Conservation (phyloP, 2,329 filamentous ascomycete genomes). For the Fusarium continuum region DNA sequence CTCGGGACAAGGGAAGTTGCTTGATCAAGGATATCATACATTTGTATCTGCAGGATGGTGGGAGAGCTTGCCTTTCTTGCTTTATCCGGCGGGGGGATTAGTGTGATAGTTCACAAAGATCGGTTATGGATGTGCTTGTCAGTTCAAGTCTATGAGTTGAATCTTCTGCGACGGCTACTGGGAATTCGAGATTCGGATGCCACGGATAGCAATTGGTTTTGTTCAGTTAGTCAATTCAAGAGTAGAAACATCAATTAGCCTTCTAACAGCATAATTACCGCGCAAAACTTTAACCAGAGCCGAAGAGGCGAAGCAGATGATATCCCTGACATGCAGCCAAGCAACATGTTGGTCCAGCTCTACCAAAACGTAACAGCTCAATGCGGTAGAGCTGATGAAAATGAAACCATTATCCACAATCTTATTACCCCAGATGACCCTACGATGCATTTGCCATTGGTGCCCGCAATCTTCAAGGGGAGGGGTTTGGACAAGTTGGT, state of each 20-base stretch:
- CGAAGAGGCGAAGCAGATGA: slow-evolving; percentile 28
- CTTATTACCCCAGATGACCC: slow-evolving; percentile 27
- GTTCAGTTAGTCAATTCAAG: neutral
- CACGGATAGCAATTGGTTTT: neutral
- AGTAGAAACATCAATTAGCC: neutral
- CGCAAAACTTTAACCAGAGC: slow-evolving; percentile 5
- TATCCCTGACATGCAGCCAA: slow-evolving; percentile 29
- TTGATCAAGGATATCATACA: slow-evolving; percentile 7
- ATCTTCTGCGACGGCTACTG: neutral
- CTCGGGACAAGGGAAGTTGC: slow-evolving; percentile 37
- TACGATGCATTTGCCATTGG: slow-evolving; percentile 31
- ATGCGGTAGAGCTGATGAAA: slow-evolving; percentile 14
- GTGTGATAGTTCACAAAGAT: neutral
- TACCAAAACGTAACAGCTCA: neutral
- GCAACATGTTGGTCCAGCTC: slow-evolving; percentile 12
- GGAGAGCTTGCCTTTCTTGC: neutral
- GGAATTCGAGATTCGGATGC: neutral
- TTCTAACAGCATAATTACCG: neutral
- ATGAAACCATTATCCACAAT: slow-evolving; percentile 34
- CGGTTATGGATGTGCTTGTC: slow-evolving; percentile 11
- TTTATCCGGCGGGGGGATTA: slow-evolving; percentile 36
- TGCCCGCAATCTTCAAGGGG: slow-evolving; percentile 37
- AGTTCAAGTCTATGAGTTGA: neutral
- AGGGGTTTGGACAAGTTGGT: slow-evolving; percentile 32
- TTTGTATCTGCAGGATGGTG: slow-evolving; percentile 5